A percentile compares a stretch with the other conserved stretches of the same genome.
Evolutionary conservation across 495 filamentous ascomycete genomes (phyloP).

Genomic region (Podospora pseudopauciseta): DNA sequence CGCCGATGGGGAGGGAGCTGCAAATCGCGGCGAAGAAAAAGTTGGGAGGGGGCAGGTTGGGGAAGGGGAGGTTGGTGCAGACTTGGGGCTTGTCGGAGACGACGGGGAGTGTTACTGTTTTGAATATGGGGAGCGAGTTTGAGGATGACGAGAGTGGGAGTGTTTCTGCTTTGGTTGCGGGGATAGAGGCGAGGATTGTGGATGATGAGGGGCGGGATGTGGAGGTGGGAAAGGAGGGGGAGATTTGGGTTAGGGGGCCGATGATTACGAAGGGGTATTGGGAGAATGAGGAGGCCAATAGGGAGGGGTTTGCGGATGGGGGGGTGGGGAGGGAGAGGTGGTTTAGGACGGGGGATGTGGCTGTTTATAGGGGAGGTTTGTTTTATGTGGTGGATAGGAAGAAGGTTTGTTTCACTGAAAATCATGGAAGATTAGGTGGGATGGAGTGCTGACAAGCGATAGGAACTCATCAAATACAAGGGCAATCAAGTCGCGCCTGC

Average conservation of each 20-base stretch:
- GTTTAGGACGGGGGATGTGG: slow-evolving; percentile 73
- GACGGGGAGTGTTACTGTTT: slow-evolving; percentile 29
- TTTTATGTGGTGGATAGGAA: slow-evolving; percentile 66
- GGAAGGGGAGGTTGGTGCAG: slow-evolving; percentile 49
- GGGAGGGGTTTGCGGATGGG: slow-evolving; percentile 48
- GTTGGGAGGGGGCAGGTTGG: slow-evolving; percentile 30
- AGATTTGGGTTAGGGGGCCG: slow-evolving; percentile 43
- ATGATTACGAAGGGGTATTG: slow-evolving; percentile 67
- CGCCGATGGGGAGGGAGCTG: slow-evolving; percentile 39
- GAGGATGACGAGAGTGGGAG: slow-evolving; percentile 27
- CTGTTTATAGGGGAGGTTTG: slow-evolving; percentile 46
- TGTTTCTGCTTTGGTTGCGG: slow-evolving; percentile 45
- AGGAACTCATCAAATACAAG: slow-evolving; percentile 45
- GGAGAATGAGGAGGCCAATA: slow-evolving; percentile 59
- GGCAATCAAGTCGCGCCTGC: slow-evolving; percentile 76
- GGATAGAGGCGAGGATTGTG: slow-evolving; percentile 49
- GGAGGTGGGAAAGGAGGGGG: slow-evolving; percentile 37
- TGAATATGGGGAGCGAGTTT: slow-evolving; percentile 13
- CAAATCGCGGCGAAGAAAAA: slow-evolving; percentile 30
- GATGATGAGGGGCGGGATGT: slow-evolving; percentile 43
- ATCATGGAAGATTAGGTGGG: neutral
- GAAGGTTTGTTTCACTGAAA: slow-evolving; percentile 43
- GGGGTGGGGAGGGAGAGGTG: slow-evolving; percentile 38
- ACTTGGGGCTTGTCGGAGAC: slow-evolving; percentile 75
- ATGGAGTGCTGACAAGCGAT: neutral